These are phyloP conservation scores for Periglandula ipomoeae DNA, from an alignment of 2,329 filamentous ascomycete genomes.

Conservation along the genomic window DNA sequence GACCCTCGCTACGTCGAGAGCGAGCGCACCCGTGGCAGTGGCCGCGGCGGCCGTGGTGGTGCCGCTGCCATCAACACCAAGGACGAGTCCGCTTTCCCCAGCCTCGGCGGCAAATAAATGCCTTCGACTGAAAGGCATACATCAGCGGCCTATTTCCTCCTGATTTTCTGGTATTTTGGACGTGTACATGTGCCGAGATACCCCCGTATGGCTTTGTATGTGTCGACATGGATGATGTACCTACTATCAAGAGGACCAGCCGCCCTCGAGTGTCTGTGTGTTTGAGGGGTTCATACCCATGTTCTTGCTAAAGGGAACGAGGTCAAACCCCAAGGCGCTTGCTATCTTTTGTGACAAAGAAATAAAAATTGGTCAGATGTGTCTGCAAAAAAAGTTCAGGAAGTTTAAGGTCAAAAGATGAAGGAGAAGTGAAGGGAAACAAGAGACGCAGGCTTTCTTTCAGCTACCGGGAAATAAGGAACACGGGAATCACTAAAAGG, in stretches of 20 bases:
- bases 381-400: background rate
- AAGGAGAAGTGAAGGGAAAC: background rate
- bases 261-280: background rate
- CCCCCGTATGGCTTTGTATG: conserved; percentile 7
- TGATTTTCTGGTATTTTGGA: conserved; percentile 2
- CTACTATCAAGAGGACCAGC: background rate
- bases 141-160: background rate
- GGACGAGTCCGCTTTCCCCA: conserved; percentile 52
- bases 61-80: conserved; percentile 42
- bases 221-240: conserved; percentile 7
- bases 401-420: background rate
- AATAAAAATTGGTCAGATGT: background rate
- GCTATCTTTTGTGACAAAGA: background rate
- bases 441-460: too few relatives aligned
- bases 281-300: background rate
- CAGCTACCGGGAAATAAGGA: too few relatives aligned
- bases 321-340: background rate
- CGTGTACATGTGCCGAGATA: conserved; percentile 8
- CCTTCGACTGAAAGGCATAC: background rate
- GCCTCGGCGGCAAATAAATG: conserved; percentile 45
- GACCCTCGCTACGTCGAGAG: conserved; percentile 75
- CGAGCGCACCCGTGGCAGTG: conserved; percentile 45
- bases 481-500: too few relatives aligned
- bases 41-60: conserved; percentile 39
- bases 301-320: background rate